Base-by-base conservation (phyloP, 441 rosid genomes). In the Francoa sonchifolia region DNA sequence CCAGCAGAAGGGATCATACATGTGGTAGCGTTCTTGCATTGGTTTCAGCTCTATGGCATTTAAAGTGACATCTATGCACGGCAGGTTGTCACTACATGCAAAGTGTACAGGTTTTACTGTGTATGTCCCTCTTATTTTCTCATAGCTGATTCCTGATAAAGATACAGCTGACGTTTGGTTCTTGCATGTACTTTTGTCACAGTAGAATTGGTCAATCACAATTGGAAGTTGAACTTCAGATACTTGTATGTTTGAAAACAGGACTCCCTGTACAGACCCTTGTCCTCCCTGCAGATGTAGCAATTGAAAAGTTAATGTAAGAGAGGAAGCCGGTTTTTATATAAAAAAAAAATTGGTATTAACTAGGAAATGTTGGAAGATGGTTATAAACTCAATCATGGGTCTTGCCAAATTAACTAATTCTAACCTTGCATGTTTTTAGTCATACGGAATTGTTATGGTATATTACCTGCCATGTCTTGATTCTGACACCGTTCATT, bases 191-290 rank as follows among this genome's bases (percentile, higher is more conserved):
- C 68, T 61, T 56, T 72, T 73, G 65, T 90, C 95, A 30, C 99
- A 90, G 42, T 90, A 90, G 71, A 65, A 86, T 57, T 90, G 99
- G 58, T 90, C 96, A 16, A 90, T 82, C 39, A 86, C 68, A 10
- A 90, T 83, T 6, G 99, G 96, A 39, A 69, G 68, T 49, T 78
- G 82, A 54, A 92, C 99, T 66, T 81, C 88, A 0, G 85, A 71
- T 26, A 92, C 83, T 64, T 74, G 94, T 44, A 92, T 83, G 79
- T 92, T 75, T 13, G 99, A 87, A 76, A 92, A 92, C 39, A 77
- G 47, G 14, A 87, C 74, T 14, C 82, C 87, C 43, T 70, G 79
- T 18, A 74, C 99, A 10, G 89, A 80, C 35, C 96, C 96, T 17
- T 68, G 69, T 43, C 96, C 96, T 55, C 96, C 99, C 90, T 90